Base-by-base conservation (phyloP, 2,329 filamentous ascomycete species). In the Berkeleyomyces rouxiae region DNA sequence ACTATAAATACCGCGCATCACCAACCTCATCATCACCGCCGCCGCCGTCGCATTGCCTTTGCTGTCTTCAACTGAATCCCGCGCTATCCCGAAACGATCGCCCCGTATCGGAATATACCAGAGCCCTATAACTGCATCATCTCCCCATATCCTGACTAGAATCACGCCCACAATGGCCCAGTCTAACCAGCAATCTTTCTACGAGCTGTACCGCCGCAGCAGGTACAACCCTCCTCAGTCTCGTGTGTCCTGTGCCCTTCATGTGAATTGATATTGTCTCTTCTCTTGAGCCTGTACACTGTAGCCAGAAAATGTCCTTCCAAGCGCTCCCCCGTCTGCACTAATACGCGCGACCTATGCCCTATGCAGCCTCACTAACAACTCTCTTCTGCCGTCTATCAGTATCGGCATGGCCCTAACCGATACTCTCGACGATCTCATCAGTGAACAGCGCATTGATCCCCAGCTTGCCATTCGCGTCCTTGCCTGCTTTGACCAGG, bases 381-480 rank as follows among this genome's bases (percentile, higher is more conserved):
- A 31, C 11, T n/a, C 23, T 57, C 49, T 37, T 33, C 31, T 59
- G 43, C n/a, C 53, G 66, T 58, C 66, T 63, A 65, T n/a, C 74
- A 99, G 93, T 76, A 90, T 99, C 77, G 93, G 93, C 69, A 82
- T 90, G 70, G 86, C 92, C 64, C 82, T 99, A 70, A 96, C 92
- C 62, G 95, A 99, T 76, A 96, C 91, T 62, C 90, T 99, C 70
- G 93, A 99, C 76, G 90, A 95, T 71, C 80, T 99, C 68, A 97
- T 99, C 75, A 92, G 88, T 72, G 87, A 92, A 68, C 86, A 90
- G 70, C 88, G 89, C 68, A 97, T 99, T 76, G 92, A 97, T 76
- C 93, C 93, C 37, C 93, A 99, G 77, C 83, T 99, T 53, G 93
- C 93, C 59, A 97, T 99, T 90, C 96, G 95, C 81, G 95, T 99